These are phyloP conservation scores for Luvunga scandens DNA, from an alignment of 345 rosid genomes.

Conservation along the genomic window DNA sequence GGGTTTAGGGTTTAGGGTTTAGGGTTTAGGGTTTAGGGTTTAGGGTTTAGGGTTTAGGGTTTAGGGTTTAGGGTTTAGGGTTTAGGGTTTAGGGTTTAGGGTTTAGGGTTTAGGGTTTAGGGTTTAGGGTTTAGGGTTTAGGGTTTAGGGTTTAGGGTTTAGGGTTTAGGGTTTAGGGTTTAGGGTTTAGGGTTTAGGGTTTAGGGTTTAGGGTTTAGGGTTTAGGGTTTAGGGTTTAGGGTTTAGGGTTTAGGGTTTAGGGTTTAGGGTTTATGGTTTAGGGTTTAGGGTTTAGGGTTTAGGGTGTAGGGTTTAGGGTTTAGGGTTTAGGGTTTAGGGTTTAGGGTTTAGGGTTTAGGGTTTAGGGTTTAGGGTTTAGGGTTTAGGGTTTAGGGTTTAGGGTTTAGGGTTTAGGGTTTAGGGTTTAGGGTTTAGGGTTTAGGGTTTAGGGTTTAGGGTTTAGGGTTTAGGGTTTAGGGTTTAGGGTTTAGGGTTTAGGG, in stretches of 20 bases:
- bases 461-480: not conserved
- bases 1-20: not conserved
- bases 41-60: not conserved
- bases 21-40: not conserved
- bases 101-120: not conserved
- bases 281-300: slow-evolving; percentile 4
- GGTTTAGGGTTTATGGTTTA: not conserved
- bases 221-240: not conserved
- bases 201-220: not conserved
- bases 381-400: not conserved
- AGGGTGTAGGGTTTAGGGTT: slow-evolving; percentile 3
- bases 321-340: not conserved
- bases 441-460: not conserved
- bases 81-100: not conserved
- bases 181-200: not conserved
- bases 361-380: not conserved
- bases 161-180: not conserved
- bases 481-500: not conserved
- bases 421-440: slow-evolving; percentile 7
- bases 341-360: not conserved
- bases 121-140: not conserved
- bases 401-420: slow-evolving; percentile 6
- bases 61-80: not conserved
- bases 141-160: slow-evolving; percentile 2
- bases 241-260: not conserved